Base-by-base conservation (phyloP, 1,284 basidiomycete species). In the Sanguinoderma infundibulare region DNA sequence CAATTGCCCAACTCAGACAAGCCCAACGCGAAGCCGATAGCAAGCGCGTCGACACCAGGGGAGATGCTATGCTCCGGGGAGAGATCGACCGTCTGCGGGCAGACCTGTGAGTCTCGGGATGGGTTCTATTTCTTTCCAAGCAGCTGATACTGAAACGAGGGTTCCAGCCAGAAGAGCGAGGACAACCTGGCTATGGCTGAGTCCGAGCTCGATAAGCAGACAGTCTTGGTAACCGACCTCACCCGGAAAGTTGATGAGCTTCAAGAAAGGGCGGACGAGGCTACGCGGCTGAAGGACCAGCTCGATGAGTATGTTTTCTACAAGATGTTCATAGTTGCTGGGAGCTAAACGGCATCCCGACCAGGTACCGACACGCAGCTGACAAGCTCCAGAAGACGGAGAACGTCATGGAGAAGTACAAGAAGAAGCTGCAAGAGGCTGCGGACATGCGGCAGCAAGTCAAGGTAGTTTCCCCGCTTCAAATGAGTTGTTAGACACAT, bases 391-490 rank as follows among this genome's bases (percentile, higher is more conserved):
- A 94, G 71, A 98, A 97, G 81, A 92, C 90, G 6, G 97, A 98
- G 75, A 97, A 97, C 70, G 96, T 97, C 35, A 95, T 98, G 84
- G 96, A 98, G 76, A 99, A 98, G 76, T 98, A 98, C 79, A 97
- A 97, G 81, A 97, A 95, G 83, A 98, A 98, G 78, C 83, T 98
- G 4, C 97, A 98, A 70, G 97, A 98, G 73, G 88, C 91, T 4
- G 94, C 93, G 3, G 94, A 96, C 69, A 82, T 97, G 40, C 87
- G 94, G 26, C 87, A 95, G 64, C 88, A 91, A 68, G 84, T 98
- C 71, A 95, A 95, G 79, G 94, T 92, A 66, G 39, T 78, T 67
- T 34, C 20, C 26, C n/a, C n/a, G n/a, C 5, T 35, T 14, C 10
- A 17, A 12, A 12, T 34, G 15, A 51, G 3, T 17, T 32, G 17